Conservation (phyloP, 176 grass and related monocot species). For the Poa annua region DNA sequence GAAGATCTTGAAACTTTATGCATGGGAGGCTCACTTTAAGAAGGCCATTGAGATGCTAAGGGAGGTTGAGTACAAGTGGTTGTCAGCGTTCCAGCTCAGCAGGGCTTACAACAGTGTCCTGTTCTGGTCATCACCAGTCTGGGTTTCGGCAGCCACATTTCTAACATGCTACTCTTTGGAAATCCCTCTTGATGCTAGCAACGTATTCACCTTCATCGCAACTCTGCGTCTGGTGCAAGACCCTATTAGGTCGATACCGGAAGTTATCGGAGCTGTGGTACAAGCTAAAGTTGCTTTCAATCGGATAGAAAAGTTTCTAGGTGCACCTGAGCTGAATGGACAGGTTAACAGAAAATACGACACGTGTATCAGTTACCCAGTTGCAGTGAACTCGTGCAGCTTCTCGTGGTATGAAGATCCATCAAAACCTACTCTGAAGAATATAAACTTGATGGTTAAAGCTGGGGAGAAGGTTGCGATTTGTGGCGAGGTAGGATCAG, state of each 20-base stretch:
- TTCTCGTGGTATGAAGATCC: conserved; percentile 91
- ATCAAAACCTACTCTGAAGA: conserved; percentile 60
- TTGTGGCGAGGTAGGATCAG: conserved; percentile 10
- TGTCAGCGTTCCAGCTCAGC: conserved; percentile 78
- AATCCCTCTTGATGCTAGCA: conserved; percentile 76
- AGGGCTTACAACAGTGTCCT: conserved; percentile 83
- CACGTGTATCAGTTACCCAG: conserved; percentile 35
- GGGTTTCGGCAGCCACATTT: conserved; percentile 83
- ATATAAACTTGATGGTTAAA: conserved; percentile 71
- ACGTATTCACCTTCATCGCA: conserved; percentile 85
- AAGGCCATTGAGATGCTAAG: conserved; percentile 75
- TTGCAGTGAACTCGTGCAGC: conserved; percentile 56
- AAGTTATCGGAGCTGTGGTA: conserved; percentile 81
- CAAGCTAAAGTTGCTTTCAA: conserved; percentile 91
- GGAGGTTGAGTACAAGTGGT: conserved; percentile 73
- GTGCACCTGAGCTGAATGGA: conserved; percentile 67
- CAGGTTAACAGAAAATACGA: conserved; percentile 38
- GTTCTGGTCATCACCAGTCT: conserved; percentile 85
- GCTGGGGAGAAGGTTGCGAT: conserved; percentile 55
- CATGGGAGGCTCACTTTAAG: conserved; percentile 89
- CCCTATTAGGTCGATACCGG: conserved; percentile 75
- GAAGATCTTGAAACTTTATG: conserved; percentile 88
- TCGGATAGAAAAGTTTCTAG: conserved; percentile 72
- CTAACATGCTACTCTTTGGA: conserved; percentile 72
- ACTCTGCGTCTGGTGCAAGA: conserved; percentile 82